Conservation (phyloP, 805 yeast genomes). For the Candida multigemmis region DNA sequence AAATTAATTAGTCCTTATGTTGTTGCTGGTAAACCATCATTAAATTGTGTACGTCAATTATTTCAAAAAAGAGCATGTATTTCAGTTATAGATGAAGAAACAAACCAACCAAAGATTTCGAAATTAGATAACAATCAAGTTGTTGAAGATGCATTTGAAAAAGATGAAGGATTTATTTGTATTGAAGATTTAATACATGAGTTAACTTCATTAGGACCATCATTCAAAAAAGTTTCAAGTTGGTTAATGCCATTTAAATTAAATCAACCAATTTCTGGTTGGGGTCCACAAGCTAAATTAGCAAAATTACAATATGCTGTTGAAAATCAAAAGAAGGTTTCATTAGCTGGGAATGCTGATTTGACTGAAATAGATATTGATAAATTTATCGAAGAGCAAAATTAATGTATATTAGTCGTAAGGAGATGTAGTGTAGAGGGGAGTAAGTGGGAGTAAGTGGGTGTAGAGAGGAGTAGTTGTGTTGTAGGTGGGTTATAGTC, state of each 20-base stretch:
- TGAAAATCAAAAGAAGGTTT: conserved; percentile 38
- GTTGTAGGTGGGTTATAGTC: too few species aligned
- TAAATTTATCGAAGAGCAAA: conserved; percentile 55
- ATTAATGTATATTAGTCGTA: conserved; percentile 20
- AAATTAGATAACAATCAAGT: conserved; percentile 66
- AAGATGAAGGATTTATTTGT: conserved; percentile 57
- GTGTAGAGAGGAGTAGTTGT: too few species aligned
- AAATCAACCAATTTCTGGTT: conserved; percentile 63
- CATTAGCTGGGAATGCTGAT: conserved; percentile 57
- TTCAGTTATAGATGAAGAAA: conserved; percentile 23
- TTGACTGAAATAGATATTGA: conserved; percentile 69
- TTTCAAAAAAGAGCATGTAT: conserved; percentile 72
- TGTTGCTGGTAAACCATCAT: conserved; percentile 67
- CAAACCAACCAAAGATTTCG: conserved; percentile 21
- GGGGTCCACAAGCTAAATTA: conserved; percentile 64
- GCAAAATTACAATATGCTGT: conserved; percentile 51
- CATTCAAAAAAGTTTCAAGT: conserved; percentile 49
- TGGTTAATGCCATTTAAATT: conserved; percentile 67
- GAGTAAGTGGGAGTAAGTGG: too few species aligned
- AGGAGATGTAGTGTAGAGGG: neutral
- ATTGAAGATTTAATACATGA: conserved; percentile 75
- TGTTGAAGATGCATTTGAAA: conserved; percentile 63
- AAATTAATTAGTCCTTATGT: conserved; percentile 66
- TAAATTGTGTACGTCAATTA: conserved; percentile 60
- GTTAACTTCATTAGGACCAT: conserved; percentile 51